A percentile compares a stretch with the other conserved stretches of the same genome.
phyloP scores from a whole-genome alignment of 1,139 yeast genomes.

The Meyerozyma athensensis region DNA sequence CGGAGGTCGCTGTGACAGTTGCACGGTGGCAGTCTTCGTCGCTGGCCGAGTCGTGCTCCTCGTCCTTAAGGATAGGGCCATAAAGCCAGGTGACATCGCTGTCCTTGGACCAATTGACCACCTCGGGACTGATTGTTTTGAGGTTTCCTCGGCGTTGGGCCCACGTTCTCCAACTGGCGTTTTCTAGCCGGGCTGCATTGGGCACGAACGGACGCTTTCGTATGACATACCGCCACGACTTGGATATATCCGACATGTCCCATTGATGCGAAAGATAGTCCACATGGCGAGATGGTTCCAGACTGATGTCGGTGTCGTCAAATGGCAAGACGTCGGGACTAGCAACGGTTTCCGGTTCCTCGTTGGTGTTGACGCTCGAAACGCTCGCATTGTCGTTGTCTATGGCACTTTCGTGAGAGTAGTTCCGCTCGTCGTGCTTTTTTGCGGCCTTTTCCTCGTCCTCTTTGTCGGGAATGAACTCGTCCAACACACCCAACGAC shows the following conservation, averaged over 20 bases:
- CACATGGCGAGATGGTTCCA: conserved; percentile 84
- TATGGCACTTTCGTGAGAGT: neutral
- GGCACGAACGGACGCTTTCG: conserved; percentile 73
- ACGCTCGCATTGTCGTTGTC: neutral
- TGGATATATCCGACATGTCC: conserved; percentile 90
- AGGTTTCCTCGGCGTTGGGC: conserved; percentile 67
- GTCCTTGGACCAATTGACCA: conserved; percentile 75
- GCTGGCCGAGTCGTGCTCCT: conserved; percentile 17
- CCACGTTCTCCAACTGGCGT: conserved; percentile 87
- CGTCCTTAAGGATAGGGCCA: conserved; percentile 64
- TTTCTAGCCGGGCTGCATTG: conserved; percentile 63
- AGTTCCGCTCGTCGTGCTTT: neutral
- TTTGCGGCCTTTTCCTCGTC: conserved; percentile 8
- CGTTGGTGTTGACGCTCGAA: conserved; percentile 1
- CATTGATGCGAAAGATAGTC: conserved; percentile 93
- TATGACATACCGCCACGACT: conserved; percentile 92
- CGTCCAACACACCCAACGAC: conserved; percentile 77
- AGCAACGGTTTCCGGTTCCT: conserved; percentile 5
- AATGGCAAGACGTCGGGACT: conserved; percentile 52
- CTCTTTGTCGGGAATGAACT: conserved; percentile 43
- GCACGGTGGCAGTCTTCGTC: conserved; percentile 17
- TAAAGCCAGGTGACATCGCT: conserved; percentile 80
- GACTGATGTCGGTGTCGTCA: conserved; percentile 78
- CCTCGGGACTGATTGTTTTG: conserved; percentile 67
- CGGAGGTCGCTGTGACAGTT: conserved; percentile 33